Evolutionary conservation across 306 rosid genomes (phyloP).

Genomic region (Dicorynia guianensis): DNA sequence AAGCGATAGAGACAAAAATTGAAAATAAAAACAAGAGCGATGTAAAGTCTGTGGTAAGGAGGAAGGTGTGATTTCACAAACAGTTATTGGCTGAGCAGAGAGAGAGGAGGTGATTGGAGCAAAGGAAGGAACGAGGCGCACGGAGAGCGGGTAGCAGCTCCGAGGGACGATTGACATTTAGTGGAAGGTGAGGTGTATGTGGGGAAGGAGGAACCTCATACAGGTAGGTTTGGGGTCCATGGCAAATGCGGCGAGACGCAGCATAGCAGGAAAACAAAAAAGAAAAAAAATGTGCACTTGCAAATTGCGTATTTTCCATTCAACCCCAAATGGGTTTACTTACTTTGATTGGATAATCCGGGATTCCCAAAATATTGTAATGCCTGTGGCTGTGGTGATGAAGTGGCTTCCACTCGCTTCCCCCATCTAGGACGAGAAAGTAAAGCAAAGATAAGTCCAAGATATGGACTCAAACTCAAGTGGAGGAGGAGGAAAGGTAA

Average conservation of each 20-base stretch:
- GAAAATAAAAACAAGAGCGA: no score
- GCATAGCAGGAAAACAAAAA: conserved; percentile 47
- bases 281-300: conserved; percentile 19
- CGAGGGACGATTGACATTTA: conserved; percentile 28
- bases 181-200: conserved; percentile 59
- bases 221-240: conserved; percentile 53
- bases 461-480: neutral
- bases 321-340: neutral
- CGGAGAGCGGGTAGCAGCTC: neutral
- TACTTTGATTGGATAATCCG: conserved; percentile 1
- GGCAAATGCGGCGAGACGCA: conserved; percentile 80
- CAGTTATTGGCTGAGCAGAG: no score
- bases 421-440: conserved; percentile 37
- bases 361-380: conserved; percentile 33
- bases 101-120: no score
- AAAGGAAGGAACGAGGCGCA: no score
- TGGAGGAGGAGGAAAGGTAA: neutral
- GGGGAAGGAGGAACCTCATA: conserved; percentile 37
- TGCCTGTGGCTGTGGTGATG: conserved; percentile 39
- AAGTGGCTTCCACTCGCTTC: conserved; percentile 42
- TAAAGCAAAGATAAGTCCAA: neutral
- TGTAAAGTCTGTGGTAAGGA: no score
- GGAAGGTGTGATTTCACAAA: no score
- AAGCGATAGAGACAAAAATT: no score
- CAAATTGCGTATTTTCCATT: conserved; percentile 27